phyloP scores from a whole-genome alignment of 1,284 basidiomycete genomes.

The Sporisorium iseilematis-ciliati region DNA sequence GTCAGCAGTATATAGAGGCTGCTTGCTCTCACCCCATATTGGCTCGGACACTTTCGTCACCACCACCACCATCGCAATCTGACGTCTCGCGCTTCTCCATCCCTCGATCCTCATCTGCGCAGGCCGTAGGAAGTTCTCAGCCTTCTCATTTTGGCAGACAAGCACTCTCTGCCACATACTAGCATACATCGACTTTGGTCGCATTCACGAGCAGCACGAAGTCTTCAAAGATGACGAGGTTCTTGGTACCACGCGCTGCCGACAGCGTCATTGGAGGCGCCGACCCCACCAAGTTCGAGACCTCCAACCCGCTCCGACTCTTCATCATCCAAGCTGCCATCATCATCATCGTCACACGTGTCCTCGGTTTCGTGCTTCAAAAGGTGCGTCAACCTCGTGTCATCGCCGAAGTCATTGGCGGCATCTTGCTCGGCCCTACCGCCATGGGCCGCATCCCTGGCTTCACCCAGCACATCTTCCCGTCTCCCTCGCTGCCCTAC shows the following conservation, averaged over 20 bases:
- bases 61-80: background rate
- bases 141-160: background rate
- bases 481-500: conserved; percentile 76
- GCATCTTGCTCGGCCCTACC: conserved; percentile 76
- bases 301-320: conserved; percentile 79
- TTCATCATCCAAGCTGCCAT: conserved; percentile 82
- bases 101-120: conserved; percentile 11
- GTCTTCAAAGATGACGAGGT: conserved; percentile 20
- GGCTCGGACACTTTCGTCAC: background rate
- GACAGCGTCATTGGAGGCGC: conserved; percentile 75
- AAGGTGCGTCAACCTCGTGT: conserved; percentile 85
- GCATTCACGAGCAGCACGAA: background rate
- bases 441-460: conserved; percentile 65
- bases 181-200: conserved; percentile 3
- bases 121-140: conserved; percentile 8
- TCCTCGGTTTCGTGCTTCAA: conserved; percentile 76
- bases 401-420: conserved; percentile 87
- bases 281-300: conserved; percentile 77
- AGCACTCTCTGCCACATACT: background rate
- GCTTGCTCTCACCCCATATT: background rate
- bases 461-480: conserved; percentile 66
- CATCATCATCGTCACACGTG: conserved; percentile 78
- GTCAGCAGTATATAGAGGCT: background rate
- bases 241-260: conserved; percentile 47
- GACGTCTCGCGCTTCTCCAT: background rate